phyloP scores from a whole-genome alignment of 2,329 filamentous ascomycete species.

The Gliomastix tumulicola region DNA sequence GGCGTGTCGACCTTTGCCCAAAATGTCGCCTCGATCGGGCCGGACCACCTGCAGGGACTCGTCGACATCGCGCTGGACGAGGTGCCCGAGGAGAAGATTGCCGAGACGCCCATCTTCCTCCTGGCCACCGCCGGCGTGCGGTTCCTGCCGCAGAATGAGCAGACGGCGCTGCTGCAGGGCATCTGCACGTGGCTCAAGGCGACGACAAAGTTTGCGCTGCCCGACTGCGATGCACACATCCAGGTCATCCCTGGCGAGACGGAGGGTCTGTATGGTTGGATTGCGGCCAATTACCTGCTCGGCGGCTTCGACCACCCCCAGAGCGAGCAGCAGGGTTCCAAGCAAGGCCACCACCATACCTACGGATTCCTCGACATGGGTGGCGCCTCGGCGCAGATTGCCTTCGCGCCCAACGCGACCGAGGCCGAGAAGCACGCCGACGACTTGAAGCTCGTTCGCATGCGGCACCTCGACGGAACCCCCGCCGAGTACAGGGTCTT shows the following conservation, averaged over 20 bases:
- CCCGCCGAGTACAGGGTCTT: constrained; percentile 82
- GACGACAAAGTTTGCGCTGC: constrained; percentile 74
- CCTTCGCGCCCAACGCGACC: constrained; percentile 89
- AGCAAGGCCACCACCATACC: constrained; percentile 70
- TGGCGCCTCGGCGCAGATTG: constrained; percentile 93
- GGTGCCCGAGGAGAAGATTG: constrained; percentile 68
- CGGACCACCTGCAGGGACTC: constrained; percentile 72
- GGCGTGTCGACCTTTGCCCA: constrained; percentile 88
- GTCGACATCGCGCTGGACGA: constrained; percentile 75
- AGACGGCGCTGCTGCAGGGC: constrained; percentile 63
- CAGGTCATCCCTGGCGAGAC: constrained; percentile 95
- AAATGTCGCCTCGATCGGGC: constrained; percentile 67
- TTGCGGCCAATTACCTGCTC: constrained; percentile 91
- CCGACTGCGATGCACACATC: constrained; percentile 84
- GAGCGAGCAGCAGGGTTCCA: background rate
- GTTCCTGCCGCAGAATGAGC: constrained; percentile 67
- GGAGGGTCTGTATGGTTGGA: constrained; percentile 94
- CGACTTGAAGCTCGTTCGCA: constrained; percentile 77
- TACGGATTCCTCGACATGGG: constrained; percentile 99
- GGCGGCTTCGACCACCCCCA: constrained; percentile 79
- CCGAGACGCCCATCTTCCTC: constrained; percentile 85
- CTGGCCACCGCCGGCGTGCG: constrained; percentile 96
- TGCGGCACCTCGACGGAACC: constrained; percentile 76
- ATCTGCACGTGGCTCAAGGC: constrained; percentile 77
- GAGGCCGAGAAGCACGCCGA: constrained; percentile 85